Evolutionary conservation across 768 basidiomycete genomes (phyloP).

Genomic region (Chalciporus sphaerocephalus): DNA sequence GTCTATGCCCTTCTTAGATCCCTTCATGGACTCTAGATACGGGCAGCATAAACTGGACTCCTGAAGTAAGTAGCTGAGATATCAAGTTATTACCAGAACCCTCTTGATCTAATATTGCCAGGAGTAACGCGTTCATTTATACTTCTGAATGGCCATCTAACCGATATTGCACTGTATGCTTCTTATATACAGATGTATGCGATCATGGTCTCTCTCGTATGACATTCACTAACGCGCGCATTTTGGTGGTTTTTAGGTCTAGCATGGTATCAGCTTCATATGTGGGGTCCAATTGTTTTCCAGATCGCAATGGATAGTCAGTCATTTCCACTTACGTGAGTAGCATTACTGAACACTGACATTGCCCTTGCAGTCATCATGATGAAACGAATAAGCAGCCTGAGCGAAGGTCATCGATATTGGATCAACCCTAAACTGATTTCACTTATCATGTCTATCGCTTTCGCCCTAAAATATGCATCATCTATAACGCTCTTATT

Average conservation of each 20-base stretch:
- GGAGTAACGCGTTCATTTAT: conserved; percentile 8
- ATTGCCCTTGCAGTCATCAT: conserved; percentile 10
- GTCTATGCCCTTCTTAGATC: no score
- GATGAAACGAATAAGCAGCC: conserved; percentile 17
- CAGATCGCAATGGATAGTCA: conserved; percentile 18
- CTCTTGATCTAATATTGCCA: conserved; percentile 1
- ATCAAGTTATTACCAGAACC: background rate
- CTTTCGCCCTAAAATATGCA: conserved; percentile 7
- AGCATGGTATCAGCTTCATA: conserved; percentile 10
- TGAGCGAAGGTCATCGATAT: conserved; percentile 7
- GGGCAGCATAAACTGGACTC: conserved; percentile 6
- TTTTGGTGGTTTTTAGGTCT: conserved; percentile 8
- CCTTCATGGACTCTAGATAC: conserved; percentile 7
- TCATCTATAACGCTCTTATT: conserved; percentile 7
- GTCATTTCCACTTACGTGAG: background rate
- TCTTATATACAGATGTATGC: conserved; percentile 9
- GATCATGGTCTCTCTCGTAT: background rate
- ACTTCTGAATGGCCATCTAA: background rate
- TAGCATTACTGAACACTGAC: background rate
- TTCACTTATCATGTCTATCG: conserved; percentile 1
- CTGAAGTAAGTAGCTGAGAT: conserved; percentile 6
- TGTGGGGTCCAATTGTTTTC: conserved; percentile 15
- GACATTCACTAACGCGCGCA: background rate
- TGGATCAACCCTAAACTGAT: conserved; percentile 9
- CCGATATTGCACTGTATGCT: background rate